Evolutionary conservation across 2,329 filamentous ascomycete genomes (phyloP).

Genomic region (Trichoderma harzianum): DNA sequence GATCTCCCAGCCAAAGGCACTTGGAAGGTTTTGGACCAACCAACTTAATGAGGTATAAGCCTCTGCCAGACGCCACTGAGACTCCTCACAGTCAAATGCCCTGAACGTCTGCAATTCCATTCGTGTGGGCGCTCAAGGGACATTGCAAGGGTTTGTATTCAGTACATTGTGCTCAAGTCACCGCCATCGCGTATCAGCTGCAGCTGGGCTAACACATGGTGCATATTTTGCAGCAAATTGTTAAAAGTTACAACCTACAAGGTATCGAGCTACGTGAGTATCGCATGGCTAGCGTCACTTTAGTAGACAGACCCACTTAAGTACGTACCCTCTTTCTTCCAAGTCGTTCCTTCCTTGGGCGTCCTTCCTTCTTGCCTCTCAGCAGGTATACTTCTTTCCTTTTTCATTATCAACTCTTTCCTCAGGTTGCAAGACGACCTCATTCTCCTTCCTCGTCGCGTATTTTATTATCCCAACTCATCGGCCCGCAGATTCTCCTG

Average conservation of each 20-base stretch:
- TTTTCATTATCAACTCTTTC: not conserved
- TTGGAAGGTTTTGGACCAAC: not conserved
- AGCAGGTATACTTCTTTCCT: not conserved
- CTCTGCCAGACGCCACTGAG: not conserved
- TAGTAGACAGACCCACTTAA: not conserved
- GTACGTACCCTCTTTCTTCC: not conserved
- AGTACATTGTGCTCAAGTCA: not conserved
- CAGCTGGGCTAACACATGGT: not conserved
- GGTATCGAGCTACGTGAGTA: not conserved
- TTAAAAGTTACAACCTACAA: not conserved
- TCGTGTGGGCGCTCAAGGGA: not conserved
- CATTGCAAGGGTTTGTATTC: not conserved
- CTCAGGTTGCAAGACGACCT: constrained; percentile 21
- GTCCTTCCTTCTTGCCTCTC: not conserved
- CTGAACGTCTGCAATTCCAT: not conserved
- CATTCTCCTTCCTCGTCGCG: constrained; percentile 23
- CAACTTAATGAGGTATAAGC: not conserved
- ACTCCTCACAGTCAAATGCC: not conserved
- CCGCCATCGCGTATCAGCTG: not conserved
- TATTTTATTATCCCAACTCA: constrained; percentile 20
- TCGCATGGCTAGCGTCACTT: not conserved
- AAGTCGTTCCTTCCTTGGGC: not conserved
- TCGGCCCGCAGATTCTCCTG: not conserved
- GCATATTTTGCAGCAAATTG: not conserved
- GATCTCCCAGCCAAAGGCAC: not conserved